phyloP scores from a whole-genome alignment of 2,329 filamentous ascomycete species.

The Tolypocladium guangdongense region DNA sequence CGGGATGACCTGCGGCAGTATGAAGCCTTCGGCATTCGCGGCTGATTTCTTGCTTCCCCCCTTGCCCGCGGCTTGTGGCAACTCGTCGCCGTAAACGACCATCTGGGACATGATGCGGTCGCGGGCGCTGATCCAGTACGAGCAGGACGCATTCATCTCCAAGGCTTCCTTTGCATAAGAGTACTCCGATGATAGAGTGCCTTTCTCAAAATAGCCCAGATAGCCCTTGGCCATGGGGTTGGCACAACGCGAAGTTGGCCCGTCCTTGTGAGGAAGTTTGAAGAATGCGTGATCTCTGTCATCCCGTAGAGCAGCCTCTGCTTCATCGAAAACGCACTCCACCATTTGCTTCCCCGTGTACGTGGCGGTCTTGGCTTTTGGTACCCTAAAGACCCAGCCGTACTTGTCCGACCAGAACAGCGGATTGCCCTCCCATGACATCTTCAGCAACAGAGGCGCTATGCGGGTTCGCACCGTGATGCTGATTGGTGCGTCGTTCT shows the following conservation, averaged over 20 bases:
- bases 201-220: constrained; percentile 81
- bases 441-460: constrained; percentile 69
- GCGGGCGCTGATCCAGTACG: constrained; percentile 96
- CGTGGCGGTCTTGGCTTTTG: constrained; percentile 44
- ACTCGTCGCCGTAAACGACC: constrained; percentile 73
- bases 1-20: constrained; percentile 88
- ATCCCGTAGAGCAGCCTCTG: constrained; percentile 50
- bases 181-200: constrained; percentile 77
- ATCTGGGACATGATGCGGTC: constrained; percentile 92
- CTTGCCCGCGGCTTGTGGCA: constrained; percentile 8
- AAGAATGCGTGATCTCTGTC: constrained; percentile 64
- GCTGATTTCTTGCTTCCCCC: constrained; percentile 8
- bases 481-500: constrained; percentile 55
- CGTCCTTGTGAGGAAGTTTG: constrained; percentile 94
- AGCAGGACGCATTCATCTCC: constrained; percentile 97
- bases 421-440: constrained; percentile 84
- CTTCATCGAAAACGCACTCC: constrained; percentile 70
- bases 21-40: constrained; percentile 51
- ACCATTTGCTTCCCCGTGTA: constrained; percentile 65
- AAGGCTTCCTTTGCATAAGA: constrained; percentile 86
- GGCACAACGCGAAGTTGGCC: constrained; percentile 70
- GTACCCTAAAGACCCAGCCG: constrained; percentile 85
- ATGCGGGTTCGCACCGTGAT: constrained; percentile 81
- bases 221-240: constrained; percentile 91
- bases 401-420: constrained; percentile 87